These are phyloP conservation scores for Solanum pinnatisectum DNA, from an alignment of 257 asterid genomes.

Conservation along the genomic window DNA sequence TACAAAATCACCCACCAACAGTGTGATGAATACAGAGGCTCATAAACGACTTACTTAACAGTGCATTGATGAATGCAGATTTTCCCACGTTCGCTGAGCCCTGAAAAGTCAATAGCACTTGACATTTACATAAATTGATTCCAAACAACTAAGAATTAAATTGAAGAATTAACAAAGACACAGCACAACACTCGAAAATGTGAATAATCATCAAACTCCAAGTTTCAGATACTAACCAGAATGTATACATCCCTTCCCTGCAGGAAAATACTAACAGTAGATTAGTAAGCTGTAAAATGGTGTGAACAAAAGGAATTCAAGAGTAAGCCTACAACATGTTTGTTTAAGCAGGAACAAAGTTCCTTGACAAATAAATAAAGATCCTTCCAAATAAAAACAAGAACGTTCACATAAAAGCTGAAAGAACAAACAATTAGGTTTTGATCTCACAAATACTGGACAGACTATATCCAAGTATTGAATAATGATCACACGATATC, in stretches of 20 bases:
- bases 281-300: not conserved
- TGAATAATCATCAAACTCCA: not conserved
- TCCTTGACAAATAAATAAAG: not conserved
- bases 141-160: not conserved
- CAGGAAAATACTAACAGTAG: constrained; percentile 19
- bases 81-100: constrained; percentile 98
- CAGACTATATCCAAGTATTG: not conserved
- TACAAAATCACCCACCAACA: not conserved
- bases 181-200: not conserved
- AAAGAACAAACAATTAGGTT: not conserved
- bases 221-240: constrained; percentile 50
- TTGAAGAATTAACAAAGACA: not conserved
- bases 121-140: not conserved
- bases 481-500: not conserved
- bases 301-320: constrained; percentile 1
- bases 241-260: constrained; percentile 97
- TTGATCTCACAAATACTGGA: not conserved
- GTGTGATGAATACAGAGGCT: not conserved
- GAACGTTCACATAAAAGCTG: not conserved
- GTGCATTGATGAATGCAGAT: constrained; percentile 91
- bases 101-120: constrained; percentile 33
- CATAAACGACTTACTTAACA: constrained; percentile 59
- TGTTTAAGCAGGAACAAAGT: not conserved
- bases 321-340: not conserved
- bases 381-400: not conserved